Conservation (phyloP, 2,329 filamentous ascomycete genomes). For the Penicillium capsulatum region DNA sequence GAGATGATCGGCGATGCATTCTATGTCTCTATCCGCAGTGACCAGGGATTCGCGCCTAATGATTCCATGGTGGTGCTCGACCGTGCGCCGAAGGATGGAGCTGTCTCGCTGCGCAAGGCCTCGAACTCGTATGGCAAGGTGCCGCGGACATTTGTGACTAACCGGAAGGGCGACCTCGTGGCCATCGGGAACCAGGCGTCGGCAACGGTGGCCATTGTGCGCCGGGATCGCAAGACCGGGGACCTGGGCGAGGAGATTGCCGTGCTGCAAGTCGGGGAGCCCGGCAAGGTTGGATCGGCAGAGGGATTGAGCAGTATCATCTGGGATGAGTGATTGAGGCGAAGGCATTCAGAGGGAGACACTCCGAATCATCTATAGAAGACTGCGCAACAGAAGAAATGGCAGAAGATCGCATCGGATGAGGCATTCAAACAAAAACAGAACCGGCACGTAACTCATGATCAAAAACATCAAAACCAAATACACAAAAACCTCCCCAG, state of each 20-base stretch:
- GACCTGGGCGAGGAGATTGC: conserved; percentile 47
- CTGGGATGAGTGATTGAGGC: conserved; percentile 29
- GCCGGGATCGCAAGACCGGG: conserved; percentile 58
- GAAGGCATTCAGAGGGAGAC: no score
- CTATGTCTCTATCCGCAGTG: conserved; percentile 34
- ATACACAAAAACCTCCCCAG: not conserved
- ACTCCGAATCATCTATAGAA: no score
- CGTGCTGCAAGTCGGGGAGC: conserved; percentile 28
- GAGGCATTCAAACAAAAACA: no score
- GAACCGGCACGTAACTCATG: no score
- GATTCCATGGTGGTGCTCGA: conserved; percentile 31
- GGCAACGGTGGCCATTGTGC: conserved; percentile 58
- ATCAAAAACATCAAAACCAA: no score
- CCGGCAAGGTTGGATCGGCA: conserved; percentile 23
- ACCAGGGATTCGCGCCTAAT: conserved; percentile 25
- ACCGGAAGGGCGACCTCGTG: conserved; percentile 59
- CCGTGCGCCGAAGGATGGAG: conserved; percentile 55
- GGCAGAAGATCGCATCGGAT: no score
- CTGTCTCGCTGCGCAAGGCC: conserved; percentile 53
- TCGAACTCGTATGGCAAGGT: conserved; percentile 60
- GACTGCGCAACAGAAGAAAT: no score
- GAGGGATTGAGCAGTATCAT: conserved; percentile 36
- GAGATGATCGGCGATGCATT: conserved; percentile 18
- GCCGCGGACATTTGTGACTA: conserved; percentile 66
- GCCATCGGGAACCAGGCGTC: conserved; percentile 63